Evolutionary conservation across 2,329 filamentous ascomycete species (phyloP), one percentile per base, ranked within the genome.

Genomic region (Talaromyces amestolkiae): DNA sequence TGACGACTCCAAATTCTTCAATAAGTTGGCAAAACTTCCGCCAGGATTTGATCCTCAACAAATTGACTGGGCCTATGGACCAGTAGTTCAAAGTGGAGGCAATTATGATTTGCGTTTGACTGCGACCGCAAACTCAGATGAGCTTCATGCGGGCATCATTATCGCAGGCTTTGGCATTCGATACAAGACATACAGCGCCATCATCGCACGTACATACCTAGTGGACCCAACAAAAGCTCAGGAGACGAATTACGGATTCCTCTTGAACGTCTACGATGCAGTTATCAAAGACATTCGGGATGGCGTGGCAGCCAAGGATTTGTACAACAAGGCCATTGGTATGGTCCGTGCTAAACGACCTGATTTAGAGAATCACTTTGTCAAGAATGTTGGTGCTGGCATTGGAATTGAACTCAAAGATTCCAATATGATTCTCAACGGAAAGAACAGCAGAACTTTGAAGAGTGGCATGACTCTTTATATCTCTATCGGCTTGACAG

Each of bases 401-500:
- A 91, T 99, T 71, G 96, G 95, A 68, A 91, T 98, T 51, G 96
- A 99, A 81, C 91, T 90, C 69, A 89, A 91, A 71, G 95, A 99
- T 75, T 81, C 86, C 2, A 94, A 92, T 4, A 85, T 99, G 66
- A 79, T 95, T 2, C 82, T 99, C 43, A 98, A 92, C 72, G 90
- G 84, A 66, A 99, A 99, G 82, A 98, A 93, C 76, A 84, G 82
- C 33, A 87, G 93, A 61, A 85, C 86, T 5, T 81, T 99, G 65
- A 96, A 94, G 78, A 96, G 98, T 74, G 96, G 96, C 69, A 99
- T 99, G 95, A 99, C 95, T 0, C 84, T 99, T 13, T 91, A 90
- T 72, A 87, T 99, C 71, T 93, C 91, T 37, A 95, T 94, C 4
- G 93, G 94, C 11, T 91, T 99, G 73, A 90, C 88, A 66, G 93